phyloP scores from a whole-genome alignment of 1,139 yeast species.

The Kodamaea derodonti region DNA sequence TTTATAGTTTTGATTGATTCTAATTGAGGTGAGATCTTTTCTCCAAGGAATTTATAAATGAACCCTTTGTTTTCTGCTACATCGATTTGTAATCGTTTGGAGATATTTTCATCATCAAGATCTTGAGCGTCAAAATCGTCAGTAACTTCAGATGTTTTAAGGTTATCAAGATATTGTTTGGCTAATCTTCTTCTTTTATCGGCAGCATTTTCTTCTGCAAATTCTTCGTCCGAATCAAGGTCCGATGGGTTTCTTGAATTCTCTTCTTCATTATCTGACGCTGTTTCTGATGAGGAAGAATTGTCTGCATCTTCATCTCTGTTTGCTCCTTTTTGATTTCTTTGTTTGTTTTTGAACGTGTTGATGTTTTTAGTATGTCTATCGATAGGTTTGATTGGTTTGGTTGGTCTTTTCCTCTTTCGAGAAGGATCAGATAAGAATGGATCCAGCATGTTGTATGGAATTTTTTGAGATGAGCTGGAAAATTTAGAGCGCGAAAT shows the following conservation, averaged over 20 bases:
- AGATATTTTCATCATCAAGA: conserved; percentile 79
- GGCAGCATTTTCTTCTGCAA: conserved; percentile 75
- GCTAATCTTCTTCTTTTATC: conserved; percentile 94
- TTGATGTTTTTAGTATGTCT: conserved; percentile 10
- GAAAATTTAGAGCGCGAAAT: too few relatives aligned
- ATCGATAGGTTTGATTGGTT: conserved; percentile 14
- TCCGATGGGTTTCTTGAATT: conserved; percentile 36
- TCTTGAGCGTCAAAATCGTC: conserved; percentile 80
- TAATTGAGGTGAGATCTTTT: conserved; percentile 39
- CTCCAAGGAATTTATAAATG: conserved; percentile 66
- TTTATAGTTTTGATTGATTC: conserved; percentile 26
- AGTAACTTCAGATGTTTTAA: conserved; percentile 40
- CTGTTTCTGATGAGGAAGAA: conserved; percentile 32
- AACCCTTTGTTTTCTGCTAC: conserved; percentile 88
- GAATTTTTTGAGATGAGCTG: conserved; percentile 26
- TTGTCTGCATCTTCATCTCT: conserved; percentile 35
- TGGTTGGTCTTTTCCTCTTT: conserved; percentile 43
- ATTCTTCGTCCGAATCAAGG: conserved; percentile 64
- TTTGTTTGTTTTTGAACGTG: conserved; percentile 9
- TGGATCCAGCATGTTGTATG: conserved; percentile 41
- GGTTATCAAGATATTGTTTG: conserved; percentile 81
- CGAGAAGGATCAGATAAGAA: conserved; percentile 59
- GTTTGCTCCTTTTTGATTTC: conserved; percentile 5
- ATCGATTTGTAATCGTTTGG: conserved; percentile 77
- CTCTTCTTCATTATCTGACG: conserved; percentile 31